A percentile compares a stretch with the other conserved stretches of the same genome.
Conservation (phyloP, 31 red algal species). For the Porphyra umbilicalis region DNA sequence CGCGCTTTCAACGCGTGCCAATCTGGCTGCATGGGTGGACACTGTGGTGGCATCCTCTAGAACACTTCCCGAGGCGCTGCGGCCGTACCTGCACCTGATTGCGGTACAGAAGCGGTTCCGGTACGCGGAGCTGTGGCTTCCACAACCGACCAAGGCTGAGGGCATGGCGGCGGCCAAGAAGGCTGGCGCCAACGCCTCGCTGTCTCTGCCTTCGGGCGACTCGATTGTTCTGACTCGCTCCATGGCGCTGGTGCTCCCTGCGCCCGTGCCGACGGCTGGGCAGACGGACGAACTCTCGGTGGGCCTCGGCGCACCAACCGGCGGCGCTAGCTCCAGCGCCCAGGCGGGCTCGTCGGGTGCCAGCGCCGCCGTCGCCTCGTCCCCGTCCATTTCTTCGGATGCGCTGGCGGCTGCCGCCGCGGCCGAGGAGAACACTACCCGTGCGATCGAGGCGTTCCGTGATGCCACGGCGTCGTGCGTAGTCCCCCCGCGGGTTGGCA, state of each 20-base stretch:
- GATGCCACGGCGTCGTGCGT: neutral
- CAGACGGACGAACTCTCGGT: neutral
- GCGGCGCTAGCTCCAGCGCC: neutral
- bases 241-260: neutral
- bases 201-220: neutral
- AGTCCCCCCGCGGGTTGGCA: conserved; percentile 18
- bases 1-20: conserved; percentile 48
- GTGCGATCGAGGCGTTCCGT: neutral
- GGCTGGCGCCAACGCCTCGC: neutral
- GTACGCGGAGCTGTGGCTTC: conserved; percentile 79
- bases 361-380: neutral
- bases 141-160: neutral
- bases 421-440: neutral
- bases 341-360: neutral
- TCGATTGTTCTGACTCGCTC: neutral
- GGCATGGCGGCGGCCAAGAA: neutral
- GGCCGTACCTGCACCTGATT: conserved; percentile 57
- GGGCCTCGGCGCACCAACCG: neutral
- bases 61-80: conserved; percentile 52
- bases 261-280: neutral
- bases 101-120: conserved; percentile 61
- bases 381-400: neutral
- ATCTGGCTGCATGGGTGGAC: conserved; percentile 55
- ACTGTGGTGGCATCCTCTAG: conserved; percentile 29
- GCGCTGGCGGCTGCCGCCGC: neutral